A percentile compares a stretch with the other conserved stretches of the same genome.
Conservation (phyloP, 1,139 yeast genomes). For the Candida buenavistaensis region DNA sequence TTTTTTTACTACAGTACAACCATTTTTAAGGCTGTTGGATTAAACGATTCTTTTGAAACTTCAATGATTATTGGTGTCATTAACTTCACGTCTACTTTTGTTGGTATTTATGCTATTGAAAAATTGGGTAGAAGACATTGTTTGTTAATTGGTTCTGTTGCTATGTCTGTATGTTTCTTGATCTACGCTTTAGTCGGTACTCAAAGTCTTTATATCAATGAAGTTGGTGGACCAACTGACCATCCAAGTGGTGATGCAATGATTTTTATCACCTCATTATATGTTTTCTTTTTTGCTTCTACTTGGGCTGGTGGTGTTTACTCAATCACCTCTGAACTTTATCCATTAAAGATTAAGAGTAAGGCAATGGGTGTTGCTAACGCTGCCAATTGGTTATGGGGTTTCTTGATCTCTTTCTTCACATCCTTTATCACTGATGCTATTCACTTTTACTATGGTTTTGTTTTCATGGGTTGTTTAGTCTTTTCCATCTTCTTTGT, state of each 20-base stretch:
- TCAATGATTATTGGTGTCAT: conserved; percentile 77
- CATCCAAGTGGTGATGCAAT: conserved; percentile 64
- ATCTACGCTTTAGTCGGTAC: conserved; percentile 64
- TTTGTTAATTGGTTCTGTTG: conserved; percentile 47
- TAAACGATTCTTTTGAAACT: conserved; percentile 76
- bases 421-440: conserved; percentile 65
- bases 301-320: conserved; percentile 89
- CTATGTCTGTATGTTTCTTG: conserved; percentile 59
- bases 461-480: conserved; percentile 72
- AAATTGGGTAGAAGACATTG: conserved; percentile 69
- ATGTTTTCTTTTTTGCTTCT: conserved; percentile 79
- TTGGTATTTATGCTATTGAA: conserved; percentile 67
- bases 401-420: conserved; percentile 73
- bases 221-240: conserved; percentile 34
- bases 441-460: conserved; percentile 58
- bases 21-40: conserved; percentile 74
- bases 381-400: conserved; percentile 79
- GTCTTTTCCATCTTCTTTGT: conserved; percentile 55
- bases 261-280: conserved; percentile 78
- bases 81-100: conserved; percentile 73
- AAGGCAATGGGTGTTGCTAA: conserved; percentile 77
- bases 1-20: conserved; percentile 83
- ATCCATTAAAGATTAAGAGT: conserved; percentile 76
- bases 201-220: conserved; percentile 58
- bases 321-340: conserved; percentile 76